Base-by-base conservation (phyloP, 176 grass and related monocot genomes). In the Oryza coarctata region DNA sequence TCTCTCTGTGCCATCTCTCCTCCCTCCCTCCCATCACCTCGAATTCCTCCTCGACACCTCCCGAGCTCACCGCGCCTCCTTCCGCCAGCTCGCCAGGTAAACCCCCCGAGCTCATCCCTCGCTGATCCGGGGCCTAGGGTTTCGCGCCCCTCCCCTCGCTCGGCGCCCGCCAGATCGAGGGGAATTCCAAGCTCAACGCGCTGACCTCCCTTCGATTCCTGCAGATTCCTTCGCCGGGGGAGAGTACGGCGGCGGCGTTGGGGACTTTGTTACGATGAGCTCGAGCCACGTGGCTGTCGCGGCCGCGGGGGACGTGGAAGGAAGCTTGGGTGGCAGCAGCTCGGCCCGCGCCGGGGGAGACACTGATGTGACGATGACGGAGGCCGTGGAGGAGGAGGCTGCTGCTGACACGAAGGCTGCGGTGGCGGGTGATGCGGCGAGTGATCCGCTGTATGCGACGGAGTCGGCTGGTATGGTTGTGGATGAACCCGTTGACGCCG, bases 111-210 rank as follows among this genome's bases (percentile, higher is more conserved):
- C 73, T 36, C 74, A 13, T 14, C 22, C n/a, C 28, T 3, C 6
- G 14, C 58, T 30, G 82, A 82, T 86, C 78, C 67, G 73, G 3
- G 2, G 29, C 83, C 83, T 90, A 86, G 83, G 88, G 88, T 90
- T 90, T 86, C 45, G 14, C 5, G 12, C 45, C 45, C 43, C 28
- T n/a, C n/a, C n/a, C n/a, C n/a, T n/a, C n/a, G n/a, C n/a, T n/a
- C n/a, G n/a, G n/a, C n/a, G n/a, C 31, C 4, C 68, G 3, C 33
- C 36, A 39, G 38, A 39, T 39, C 38, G 38, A 39, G 38, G 9
- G 38, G 36, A 39, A 39, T 39, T 39, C 1, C 38, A 9, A 34
- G 2, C 33, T 34, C 33, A 2, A 4, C 38, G 65, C 44, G 41
- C 83, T 86, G 77, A 60, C 49, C 18, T 57, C 22, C 43, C 4